Percentiles rank a stretch among this genome's conserved stretches.
phyloP scores from a whole-genome alignment of 495 filamentous ascomycete species.

The Trypethelium eluteriae region DNA sequence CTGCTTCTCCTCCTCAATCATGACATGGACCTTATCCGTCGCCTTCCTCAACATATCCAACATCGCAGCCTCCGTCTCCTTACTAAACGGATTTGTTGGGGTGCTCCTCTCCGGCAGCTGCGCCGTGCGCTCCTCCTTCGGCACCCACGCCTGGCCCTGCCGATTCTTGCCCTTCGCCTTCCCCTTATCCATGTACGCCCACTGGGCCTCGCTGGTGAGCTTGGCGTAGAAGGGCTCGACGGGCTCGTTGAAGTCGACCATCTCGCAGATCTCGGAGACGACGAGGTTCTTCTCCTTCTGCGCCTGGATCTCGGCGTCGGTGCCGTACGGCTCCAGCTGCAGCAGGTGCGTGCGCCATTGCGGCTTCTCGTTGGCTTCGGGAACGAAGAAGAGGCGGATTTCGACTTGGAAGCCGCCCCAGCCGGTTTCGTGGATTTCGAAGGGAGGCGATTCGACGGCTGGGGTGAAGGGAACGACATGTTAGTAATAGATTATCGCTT shows the following conservation, averaged over 20 bases:
- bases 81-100: conserved; percentile 15
- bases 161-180: conserved; percentile 28
- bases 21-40: conserved; percentile 19
- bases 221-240: conserved; percentile 80
- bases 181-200: conserved; percentile 28
- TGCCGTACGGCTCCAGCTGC: conserved; percentile 83
- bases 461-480: neutral
- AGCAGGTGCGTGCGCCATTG: conserved; percentile 85
- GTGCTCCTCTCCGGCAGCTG: conserved; percentile 25
- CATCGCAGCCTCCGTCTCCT: conserved; percentile 24
- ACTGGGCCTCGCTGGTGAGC: conserved; percentile 48
- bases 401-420: conserved; percentile 98
- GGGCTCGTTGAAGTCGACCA: conserved; percentile 92
- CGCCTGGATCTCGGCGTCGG: conserved; percentile 62
- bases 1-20: conserved; percentile 22
- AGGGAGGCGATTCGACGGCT: conserved; percentile 64
- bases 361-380: conserved; percentile 79
- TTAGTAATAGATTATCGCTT: conserved; percentile 2
- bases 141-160: conserved; percentile 16
- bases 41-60: conserved; percentile 19
- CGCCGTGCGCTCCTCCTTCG: conserved; percentile 22
- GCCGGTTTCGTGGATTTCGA: conserved; percentile 82
- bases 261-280: conserved; percentile 71
- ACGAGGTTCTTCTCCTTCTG: conserved; percentile 58
- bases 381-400: conserved; percentile 83